Base-by-base conservation (phyloP, 148 eudicot genomes). In the Fagopyrum homotropicum region DNA sequence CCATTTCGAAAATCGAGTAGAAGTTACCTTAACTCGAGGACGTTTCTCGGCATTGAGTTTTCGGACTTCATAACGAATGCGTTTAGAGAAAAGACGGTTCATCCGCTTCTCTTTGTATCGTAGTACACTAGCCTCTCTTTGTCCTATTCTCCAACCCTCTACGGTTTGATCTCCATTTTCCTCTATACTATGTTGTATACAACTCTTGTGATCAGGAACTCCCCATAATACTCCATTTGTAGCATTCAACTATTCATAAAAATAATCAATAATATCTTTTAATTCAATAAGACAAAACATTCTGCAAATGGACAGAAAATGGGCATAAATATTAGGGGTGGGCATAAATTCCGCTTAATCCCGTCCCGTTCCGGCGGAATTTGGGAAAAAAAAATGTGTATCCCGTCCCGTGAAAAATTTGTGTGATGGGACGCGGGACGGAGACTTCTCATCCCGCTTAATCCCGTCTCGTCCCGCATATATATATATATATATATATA, bases 81-180 rank as follows among this genome's bases (percentile, higher is more conserved):
- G 80, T 48, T 89, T 89, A 10, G 93, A 75, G 76, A 89, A 91
- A 19, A 91, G 91, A 77, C 97, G 83, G 68, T 78, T 88, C 70
- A 80, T 88, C 79, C 97, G 83, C 83, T 91, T 91, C 77, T 88
- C 97, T 75, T 86, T 89, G 79, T 91, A 91, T 71, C 97, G 85
- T 51, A 83, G 70, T 17, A 91, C 88, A 72, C 97, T 89, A 0
- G 88, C 88, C 63, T 91, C 89, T 71, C 97, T 88, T 12, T 66
- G 71, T 19, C 71, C 71, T 40, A 66, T 15, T 66, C 71, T 35
- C 71, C 71, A 66, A 5, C 71, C 71, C 45, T 66, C 71, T 3
- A 66, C 12, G 71, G 71, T 9, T 43, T 66, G 17, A 14, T 66
- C 71, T 14, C 71, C 71, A 43, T 40, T 66, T 15, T 6, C 71